phyloP scores from a whole-genome alignment of 306 rosid genomes.

The Crotalaria pallida region DNA sequence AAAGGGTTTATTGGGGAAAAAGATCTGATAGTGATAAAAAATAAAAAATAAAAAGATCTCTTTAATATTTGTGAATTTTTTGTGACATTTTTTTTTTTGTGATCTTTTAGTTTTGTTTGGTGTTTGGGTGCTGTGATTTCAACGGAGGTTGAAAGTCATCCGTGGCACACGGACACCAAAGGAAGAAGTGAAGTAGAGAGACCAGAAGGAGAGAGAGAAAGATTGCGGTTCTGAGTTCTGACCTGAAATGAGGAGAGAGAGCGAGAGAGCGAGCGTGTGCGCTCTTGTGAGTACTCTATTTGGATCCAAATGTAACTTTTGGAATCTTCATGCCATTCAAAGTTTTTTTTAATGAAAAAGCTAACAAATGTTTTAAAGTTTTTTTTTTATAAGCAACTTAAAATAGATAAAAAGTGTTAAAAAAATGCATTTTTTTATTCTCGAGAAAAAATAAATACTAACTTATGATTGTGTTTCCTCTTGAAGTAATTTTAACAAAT shows the following conservation, averaged over 20 bases:
- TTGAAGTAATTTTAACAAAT: too few relatives aligned
- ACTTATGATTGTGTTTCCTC: too few relatives aligned
- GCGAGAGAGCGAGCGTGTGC: neutral
- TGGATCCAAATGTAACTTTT: conserved; percentile 24
- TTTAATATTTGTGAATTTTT: neutral
- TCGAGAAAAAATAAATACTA: too few relatives aligned
- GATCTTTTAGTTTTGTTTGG: neutral
- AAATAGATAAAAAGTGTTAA: too few relatives aligned
- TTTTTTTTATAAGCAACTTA: too few relatives aligned
- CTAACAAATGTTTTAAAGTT: too few relatives aligned
- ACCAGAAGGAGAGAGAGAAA: neutral
- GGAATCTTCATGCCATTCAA: neutral
- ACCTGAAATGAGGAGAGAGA: neutral
- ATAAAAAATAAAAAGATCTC: conserved; percentile 4
- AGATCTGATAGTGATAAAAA: conserved; percentile 1
- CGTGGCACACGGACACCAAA: conserved; percentile 12
- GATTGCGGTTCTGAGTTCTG: neutral
- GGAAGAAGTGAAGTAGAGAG: neutral
- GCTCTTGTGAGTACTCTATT: conserved; percentile 16
- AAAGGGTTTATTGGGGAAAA: neutral
- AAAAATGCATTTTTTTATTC: too few relatives aligned
- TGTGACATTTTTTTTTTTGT: neutral
- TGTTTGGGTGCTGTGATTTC: neutral
- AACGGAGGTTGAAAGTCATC: neutral
- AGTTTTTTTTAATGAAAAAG: too few relatives aligned